phyloP scores from a whole-genome alignment of 2,329 filamentous ascomycete species.

The Thermothelomyces thermophilus region DNA sequence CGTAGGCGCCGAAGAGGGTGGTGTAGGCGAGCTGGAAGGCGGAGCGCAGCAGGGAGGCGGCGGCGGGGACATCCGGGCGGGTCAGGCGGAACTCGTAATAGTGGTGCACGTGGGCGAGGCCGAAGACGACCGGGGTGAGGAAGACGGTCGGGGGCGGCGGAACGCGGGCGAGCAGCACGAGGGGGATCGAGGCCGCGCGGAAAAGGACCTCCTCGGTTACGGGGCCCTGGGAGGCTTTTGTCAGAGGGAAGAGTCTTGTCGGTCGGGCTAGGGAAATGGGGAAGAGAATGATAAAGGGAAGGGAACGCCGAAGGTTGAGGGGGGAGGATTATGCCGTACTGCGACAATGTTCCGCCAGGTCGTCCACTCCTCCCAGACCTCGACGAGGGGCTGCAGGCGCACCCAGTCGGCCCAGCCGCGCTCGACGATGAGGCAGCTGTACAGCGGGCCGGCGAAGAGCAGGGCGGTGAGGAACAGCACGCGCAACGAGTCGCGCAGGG shows the following conservation, averaged over 20 bases:
- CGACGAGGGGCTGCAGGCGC: conserved; percentile 46
- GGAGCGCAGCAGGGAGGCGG: conserved; percentile 61
- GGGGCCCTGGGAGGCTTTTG: conserved; percentile 64
- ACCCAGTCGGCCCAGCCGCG: conserved; percentile 62
- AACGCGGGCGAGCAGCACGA: conserved; percentile 67
- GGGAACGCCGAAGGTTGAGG: not conserved
- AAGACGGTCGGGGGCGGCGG: conserved; percentile 60
- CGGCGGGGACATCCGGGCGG: conserved; percentile 61
- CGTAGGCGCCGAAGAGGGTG: conserved; percentile 87
- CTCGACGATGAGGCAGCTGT: conserved; percentile 69
- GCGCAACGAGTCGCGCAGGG: conserved; percentile 55
- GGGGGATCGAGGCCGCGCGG: conserved; percentile 75
- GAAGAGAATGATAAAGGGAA: not conserved
- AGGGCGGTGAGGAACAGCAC: conserved; percentile 65
- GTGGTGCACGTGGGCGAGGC: conserved; percentile 89
- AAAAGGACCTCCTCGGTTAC: conserved; percentile 92
- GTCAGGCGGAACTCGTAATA: conserved; percentile 89
- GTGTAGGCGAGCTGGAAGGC: conserved; percentile 85
- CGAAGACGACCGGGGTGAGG: conserved; percentile 81
- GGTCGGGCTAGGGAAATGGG: conserved; percentile 1
- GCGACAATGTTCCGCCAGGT: conserved; percentile 83
- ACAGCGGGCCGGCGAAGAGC: conserved; percentile 80
- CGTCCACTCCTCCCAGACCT: conserved; percentile 65
- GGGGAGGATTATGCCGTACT: conserved; percentile 54
- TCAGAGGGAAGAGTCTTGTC: no score